Evolutionary conservation across 306 rosid species (phyloP).

Genomic region (Sophora flavescens): DNA sequence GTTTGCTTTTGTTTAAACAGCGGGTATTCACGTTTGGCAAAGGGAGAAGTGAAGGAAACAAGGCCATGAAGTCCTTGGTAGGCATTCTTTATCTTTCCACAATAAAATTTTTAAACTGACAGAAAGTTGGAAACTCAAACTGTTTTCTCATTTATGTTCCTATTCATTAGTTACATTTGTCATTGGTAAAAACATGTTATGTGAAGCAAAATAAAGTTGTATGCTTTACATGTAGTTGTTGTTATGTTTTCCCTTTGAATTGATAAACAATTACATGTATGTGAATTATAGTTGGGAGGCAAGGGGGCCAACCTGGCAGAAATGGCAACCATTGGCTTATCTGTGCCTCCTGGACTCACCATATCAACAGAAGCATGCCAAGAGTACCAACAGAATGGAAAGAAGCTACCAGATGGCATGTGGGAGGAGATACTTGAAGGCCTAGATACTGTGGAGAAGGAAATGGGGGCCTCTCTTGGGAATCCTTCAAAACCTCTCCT

Average conservation of each 20-base stretch:
- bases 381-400: conserved; percentile 82
- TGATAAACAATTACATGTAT: conserved; percentile 35
- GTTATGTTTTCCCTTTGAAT: conserved; percentile 29
- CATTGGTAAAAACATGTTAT: conserved; percentile 6
- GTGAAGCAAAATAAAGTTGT: conserved; percentile 8
- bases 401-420: conserved; percentile 64
- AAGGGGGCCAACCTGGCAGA: conserved; percentile 98
- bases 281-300: conserved; percentile 79
- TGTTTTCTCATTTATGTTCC: conserved; percentile 1
- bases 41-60: conserved; percentile 93
- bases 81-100: conserved; percentile 41
- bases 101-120: not conserved
- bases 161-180: not conserved
- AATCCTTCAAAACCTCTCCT: conserved; percentile 89
- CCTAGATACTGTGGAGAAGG: conserved; percentile 64
- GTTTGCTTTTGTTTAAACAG: conserved; percentile 57
- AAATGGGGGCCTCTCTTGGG: conserved; percentile 83
- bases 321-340: conserved; percentile 93
- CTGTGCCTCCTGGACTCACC: conserved; percentile 96
- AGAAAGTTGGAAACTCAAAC: conserved; percentile 16
- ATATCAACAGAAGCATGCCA: conserved; percentile 97
- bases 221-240: too few species aligned
- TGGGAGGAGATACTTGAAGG: conserved; percentile 93
- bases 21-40: conserved; percentile 92
- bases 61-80: conserved; percentile 94